phyloP scores from a whole-genome alignment of 1,284 basidiomycete genomes.

The Moesziomyces sp. region DNA sequence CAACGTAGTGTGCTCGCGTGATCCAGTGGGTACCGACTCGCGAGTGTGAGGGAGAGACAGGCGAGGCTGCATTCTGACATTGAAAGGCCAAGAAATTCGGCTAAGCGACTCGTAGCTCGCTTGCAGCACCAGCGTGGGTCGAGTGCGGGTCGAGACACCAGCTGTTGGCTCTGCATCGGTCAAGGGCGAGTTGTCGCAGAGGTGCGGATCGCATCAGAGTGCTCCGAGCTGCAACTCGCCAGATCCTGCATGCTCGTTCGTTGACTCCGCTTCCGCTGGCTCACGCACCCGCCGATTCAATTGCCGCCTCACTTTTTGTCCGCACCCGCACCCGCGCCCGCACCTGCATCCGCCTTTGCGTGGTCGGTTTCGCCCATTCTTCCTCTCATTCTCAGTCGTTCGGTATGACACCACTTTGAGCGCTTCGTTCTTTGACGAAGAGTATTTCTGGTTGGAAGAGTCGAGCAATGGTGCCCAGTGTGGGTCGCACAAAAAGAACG shows the following conservation, averaged over 20 bases:
- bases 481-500: no score
- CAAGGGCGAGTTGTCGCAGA: no score
- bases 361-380: neutral
- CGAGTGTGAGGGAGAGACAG: neutral
- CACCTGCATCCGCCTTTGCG: no score
- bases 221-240: conserved; percentile 16
- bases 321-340: neutral
- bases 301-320: neutral
- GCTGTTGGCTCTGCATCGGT: neutral
- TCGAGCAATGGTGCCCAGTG: no score
- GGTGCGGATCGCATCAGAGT: conserved; percentile 25
- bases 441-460: no score
- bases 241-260: neutral
- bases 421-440: no score
- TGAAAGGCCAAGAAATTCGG: conserved; percentile 7
- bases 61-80: no score
- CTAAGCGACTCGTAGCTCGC: neutral
- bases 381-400: no score
- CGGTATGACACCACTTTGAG: no score
- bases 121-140: conserved; percentile 3
- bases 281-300: conserved; percentile 29
- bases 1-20: neutral
- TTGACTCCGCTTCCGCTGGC: conserved; percentile 21
- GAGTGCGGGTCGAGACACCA: neutral
- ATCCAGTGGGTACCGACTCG: neutral